Percentiles rank a stretch among this genome's conserved stretches.
Conservation (phyloP, 2,329 filamentous ascomycete species). For the Fusarium burgessii region DNA sequence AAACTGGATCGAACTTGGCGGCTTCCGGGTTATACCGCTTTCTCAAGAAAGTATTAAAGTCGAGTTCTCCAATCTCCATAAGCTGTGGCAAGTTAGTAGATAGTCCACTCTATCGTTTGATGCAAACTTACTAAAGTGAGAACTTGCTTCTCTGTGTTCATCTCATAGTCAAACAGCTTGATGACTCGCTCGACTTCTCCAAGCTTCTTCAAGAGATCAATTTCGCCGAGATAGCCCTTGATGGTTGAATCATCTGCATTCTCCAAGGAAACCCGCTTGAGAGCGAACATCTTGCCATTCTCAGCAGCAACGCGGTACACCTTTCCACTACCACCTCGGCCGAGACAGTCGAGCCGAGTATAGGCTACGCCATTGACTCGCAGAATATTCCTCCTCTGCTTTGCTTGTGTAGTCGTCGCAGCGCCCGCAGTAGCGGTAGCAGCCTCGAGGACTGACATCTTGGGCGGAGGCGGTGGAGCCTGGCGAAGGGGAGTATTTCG, state of each 20-base stretch:
- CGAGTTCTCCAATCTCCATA: conserved; percentile 97
- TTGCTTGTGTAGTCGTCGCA: conserved; percentile 76
- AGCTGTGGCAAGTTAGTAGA: conserved; percentile 65
- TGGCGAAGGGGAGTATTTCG: conserved; percentile 81
- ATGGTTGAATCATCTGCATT: conserved; percentile 88
- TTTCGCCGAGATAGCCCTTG: conserved; percentile 92
- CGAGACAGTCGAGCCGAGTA: conserved; percentile 89
- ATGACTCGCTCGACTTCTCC: conserved; percentile 91
- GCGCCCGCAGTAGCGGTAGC: conserved; percentile 87
- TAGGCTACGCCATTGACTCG: conserved; percentile 93
- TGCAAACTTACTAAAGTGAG: conserved; percentile 78
- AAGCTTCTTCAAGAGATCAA: conserved; percentile 86
- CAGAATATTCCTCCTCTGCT: conserved; percentile 84
- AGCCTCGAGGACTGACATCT: conserved; percentile 96
- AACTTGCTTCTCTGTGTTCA: conserved; percentile 91
- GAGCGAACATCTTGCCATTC: conserved; percentile 93
- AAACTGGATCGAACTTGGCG: conserved; percentile 84
- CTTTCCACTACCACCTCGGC: conserved; percentile 91
- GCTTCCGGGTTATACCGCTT: conserved; percentile 78
- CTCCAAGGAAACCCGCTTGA: conserved; percentile 93
- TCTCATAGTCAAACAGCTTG: conserved; percentile 88
- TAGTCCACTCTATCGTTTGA: background rate
- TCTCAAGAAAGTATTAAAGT: conserved; percentile 87
- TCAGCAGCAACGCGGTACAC: conserved; percentile 98
- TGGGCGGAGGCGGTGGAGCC: conserved; percentile 86